Conservation (phyloP, 768 basidiomycete species). For the Suillus spraguei region DNA sequence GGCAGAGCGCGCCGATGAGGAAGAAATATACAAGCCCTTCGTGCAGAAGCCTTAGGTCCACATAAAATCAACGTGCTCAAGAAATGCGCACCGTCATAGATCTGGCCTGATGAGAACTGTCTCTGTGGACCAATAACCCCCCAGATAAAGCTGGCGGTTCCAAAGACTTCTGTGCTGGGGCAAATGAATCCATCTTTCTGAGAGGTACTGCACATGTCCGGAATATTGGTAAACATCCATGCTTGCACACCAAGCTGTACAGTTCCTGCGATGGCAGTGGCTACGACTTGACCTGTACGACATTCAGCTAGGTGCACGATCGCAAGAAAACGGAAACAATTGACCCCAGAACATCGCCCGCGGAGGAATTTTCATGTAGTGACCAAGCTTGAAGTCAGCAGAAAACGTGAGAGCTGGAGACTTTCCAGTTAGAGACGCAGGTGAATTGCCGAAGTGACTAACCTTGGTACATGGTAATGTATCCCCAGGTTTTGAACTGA, state of each 20-base stretch:
- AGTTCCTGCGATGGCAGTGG: constrained; percentile 42
- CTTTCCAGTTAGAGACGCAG: constrained; percentile 60
- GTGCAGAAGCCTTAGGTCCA: background rate
- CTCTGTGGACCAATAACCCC: constrained; percentile 78
- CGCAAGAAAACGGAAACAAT: background rate
- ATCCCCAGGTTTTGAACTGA: constrained; percentile 69
- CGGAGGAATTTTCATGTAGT: constrained; percentile 36
- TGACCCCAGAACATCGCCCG: constrained; percentile 31
- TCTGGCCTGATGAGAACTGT: constrained; percentile 67
- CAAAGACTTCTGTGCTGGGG: constrained; percentile 71
- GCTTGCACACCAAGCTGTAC: constrained; percentile 46
- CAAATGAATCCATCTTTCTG: constrained; percentile 72
- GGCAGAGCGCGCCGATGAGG: constrained; percentile 70
- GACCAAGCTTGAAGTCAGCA: constrained; percentile 35
- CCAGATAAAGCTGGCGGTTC: constrained; percentile 80
- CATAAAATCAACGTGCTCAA: background rate
- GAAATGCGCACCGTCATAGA: constrained; percentile 47
- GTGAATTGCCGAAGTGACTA: constrained; percentile 38
- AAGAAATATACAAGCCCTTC: constrained; percentile 68
- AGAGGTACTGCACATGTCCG: constrained; percentile 42
- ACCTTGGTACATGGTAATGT: constrained; percentile 64
- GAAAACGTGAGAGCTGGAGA: constrained; percentile 34
- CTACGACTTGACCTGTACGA: constrained; percentile 39
- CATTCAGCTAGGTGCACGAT: background rate
- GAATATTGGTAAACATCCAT: constrained; percentile 49